Conservation (phyloP, 2,329 filamentous ascomycete genomes). For the Trichoderma citrinoviride region DNA sequence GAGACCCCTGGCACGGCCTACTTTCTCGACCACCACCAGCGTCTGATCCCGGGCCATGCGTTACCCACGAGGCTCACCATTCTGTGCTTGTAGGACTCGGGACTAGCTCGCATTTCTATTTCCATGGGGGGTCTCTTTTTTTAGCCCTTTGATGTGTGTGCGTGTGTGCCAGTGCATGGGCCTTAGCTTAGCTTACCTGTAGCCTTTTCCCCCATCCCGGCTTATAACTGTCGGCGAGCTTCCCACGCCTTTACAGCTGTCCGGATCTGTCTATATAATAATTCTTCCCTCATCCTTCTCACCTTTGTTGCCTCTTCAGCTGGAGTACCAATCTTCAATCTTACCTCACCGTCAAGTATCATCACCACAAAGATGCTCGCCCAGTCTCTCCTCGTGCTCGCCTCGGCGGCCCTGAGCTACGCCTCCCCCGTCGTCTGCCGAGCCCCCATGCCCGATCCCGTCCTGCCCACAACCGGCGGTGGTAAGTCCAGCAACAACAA, state of each 20-base stretch:
- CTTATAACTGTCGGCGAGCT: slow-evolving; percentile 22
- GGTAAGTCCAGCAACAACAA: slow-evolving; percentile 32
- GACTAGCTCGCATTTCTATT: slow-evolving; percentile 6
- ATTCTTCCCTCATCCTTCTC: background rate
- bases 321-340: no score
- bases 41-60: background rate
- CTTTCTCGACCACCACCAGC: slow-evolving; percentile 21
- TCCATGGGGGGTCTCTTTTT: background rate
- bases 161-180: background rate
- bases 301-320: background rate
- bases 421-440: slow-evolving; percentile 29
- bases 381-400: slow-evolving; percentile 36
- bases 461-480: slow-evolving; percentile 41
- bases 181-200: background rate
- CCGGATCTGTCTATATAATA: background rate
- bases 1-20: slow-evolving; percentile 20
- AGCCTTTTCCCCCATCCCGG: background rate
- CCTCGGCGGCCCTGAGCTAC: slow-evolving; percentile 35
- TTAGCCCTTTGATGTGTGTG: background rate
- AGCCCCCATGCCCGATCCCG: slow-evolving; percentile 21
- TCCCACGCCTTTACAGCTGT: slow-evolving; percentile 6
- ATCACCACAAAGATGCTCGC: slow-evolving; percentile 32
- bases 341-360: background rate
- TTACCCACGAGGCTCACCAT: no score
- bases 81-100: no score